Base-by-base conservation (phyloP, 1,139 yeast species). In the Sugiyamaella xylanicola region DNA sequence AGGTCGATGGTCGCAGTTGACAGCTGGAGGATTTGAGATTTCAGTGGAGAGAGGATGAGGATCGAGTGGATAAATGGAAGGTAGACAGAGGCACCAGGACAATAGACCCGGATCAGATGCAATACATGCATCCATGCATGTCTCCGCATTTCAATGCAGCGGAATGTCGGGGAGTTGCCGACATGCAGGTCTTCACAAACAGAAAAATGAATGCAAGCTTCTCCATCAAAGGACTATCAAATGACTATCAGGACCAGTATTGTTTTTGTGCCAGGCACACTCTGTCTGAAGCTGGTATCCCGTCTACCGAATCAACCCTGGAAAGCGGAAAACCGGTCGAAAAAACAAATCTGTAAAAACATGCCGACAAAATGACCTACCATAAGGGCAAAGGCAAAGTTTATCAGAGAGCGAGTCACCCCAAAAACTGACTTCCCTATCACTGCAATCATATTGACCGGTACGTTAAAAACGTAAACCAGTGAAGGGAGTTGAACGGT, bases 321-420 rank as follows among this genome's bases (percentile, higher is more conserved):
- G 20, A 48, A 48, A 9, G 29, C 22, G 11, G 46, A 39, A 41
- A 48, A 48, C 16, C 52, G 46, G 41, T 48, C 52, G 25, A 48
- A 48, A 16, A 48, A 48, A 29, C 45, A 48, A 3, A 42, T 21
- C 20, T 48, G 52, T 4, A 48, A 21, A 41, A 42, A 40, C 46
- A 40, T 40, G 4, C 40, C 32, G 15, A 48, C 52, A n/a, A 48
- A 40, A 39, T 48, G 52, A 13, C 52, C 52, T 4, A 48, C 46
- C 46, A 48, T 29, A 13, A 48, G 46, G 8, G 32, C 52, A 15
- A 48, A 29, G 4, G 46, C 52, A 20, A 48, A 48, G 8, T 39
- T 29, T 4, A 48, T 8, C 29, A 48, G 39, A 4, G 29, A 37
- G 13, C 36, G 52, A 4, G 39, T 15, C 2, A 48, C 13, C 27